phyloP scores from a whole-genome alignment of 768 basidiomycete species.

The Boletus fagicola region DNA sequence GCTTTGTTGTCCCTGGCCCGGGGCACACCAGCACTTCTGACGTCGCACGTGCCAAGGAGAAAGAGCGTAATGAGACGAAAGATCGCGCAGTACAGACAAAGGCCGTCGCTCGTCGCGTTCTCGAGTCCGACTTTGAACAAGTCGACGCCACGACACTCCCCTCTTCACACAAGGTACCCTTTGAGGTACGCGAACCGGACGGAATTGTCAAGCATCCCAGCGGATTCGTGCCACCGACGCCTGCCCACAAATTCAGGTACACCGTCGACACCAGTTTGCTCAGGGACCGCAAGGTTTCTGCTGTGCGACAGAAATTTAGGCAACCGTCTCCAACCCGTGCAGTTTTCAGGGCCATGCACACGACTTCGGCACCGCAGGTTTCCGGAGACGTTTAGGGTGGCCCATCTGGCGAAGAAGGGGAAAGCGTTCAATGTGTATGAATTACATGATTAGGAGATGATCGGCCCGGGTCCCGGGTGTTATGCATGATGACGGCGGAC shows the following conservation, averaged over 20 bases:
- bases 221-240: constrained; percentile 45
- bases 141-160: constrained; percentile 27
- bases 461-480: neutral
- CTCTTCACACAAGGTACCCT: constrained; percentile 39
- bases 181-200: constrained; percentile 38
- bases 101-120: constrained; percentile 32
- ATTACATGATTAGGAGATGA: constrained; percentile 23
- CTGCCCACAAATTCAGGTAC: constrained; percentile 36
- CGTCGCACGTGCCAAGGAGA: constrained; percentile 26
- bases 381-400: constrained; percentile 12
- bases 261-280: constrained; percentile 6
- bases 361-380: constrained; percentile 1
- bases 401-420: constrained; percentile 14
- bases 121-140: constrained; percentile 30
- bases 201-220: constrained; percentile 41
- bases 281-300: constrained; percentile 21
- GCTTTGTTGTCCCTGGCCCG: constrained; percentile 31
- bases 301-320: constrained; percentile 6
- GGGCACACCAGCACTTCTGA: constrained; percentile 28
- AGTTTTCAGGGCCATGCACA: constrained; percentile 26
- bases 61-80: constrained; percentile 18
- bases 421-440: constrained; percentile 26
- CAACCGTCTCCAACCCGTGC: constrained; percentile 15
- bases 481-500: neutral
- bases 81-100: constrained; percentile 30